Base-by-base conservation (phyloP, 345 rosid species). In the Acer campestre region DNA sequence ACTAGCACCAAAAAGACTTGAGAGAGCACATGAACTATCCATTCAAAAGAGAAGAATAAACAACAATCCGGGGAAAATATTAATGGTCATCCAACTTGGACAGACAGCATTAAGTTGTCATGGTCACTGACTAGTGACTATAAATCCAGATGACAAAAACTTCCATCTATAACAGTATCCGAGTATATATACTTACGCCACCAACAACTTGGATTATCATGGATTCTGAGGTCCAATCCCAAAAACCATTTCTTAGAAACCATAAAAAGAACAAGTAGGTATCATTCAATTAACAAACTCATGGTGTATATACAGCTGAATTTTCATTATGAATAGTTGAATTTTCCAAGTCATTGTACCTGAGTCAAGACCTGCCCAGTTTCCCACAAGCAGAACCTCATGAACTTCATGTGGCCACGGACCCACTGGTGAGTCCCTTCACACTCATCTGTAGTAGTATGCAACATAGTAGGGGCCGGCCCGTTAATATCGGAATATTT, bases 381-480 rank as follows among this genome's bases (percentile, higher is more conserved):
- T 70, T 29, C 61, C 77, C 76, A 65, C 75, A 80, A 76, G 79
- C 82, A 81, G 3, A 68, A 42, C 69, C 78, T 82, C 77, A 79
- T 85, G 90, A 86, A 75, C 53, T 75, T 79, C 88, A 83, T 74
- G 85, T 86, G 88, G 81, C 53, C 29, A 72, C 68, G 88, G 90
- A 81, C 93, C 92, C 88, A 86, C 77, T 5, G 63, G 56, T 77
- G 79, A 81, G 81, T 79, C 64, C 27, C 51, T 4, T 56, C 40
- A 69, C 79, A 76, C 84, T 69, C 75, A 73, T 73, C 76, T 77
- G 77, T 70, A 68, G 72, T 73, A 79, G 80, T 58, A 68, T 53
- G 58, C 70, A 80, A 84, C 68, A 69, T 74, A 68, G 92, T 87
- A 89, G 90, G 97, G 95, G 90, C 87, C 88, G 80, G 76, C 82